Percentiles rank a stretch among this genome's conserved stretches.
phyloP scores from a whole-genome alignment of 2,329 filamentous ascomycete genomes.

The Chrysoporthe deuterocubensis region DNA sequence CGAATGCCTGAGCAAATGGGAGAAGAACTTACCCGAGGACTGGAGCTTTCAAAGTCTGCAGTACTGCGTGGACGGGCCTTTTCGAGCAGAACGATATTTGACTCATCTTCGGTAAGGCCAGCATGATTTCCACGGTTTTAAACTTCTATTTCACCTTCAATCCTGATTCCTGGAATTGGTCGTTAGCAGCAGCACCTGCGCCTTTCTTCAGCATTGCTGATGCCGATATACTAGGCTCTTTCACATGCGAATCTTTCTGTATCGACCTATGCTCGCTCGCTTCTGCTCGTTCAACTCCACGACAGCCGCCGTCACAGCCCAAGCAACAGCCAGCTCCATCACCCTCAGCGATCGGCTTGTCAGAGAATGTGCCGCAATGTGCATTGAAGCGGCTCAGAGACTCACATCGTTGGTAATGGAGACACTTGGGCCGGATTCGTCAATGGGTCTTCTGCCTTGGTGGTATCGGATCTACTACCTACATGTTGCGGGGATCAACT shows the following conservation, averaged over 20 bases:
- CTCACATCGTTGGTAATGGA: conserved; percentile 1
- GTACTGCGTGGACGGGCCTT: background rate
- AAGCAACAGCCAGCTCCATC: background rate
- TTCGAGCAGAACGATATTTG: background rate
- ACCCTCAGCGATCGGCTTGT: conserved; percentile 17
- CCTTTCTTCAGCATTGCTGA: conserved; percentile 1
- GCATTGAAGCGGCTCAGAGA: conserved; percentile 11
- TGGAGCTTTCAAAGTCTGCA: background rate
- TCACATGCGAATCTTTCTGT: conserved; percentile 24
- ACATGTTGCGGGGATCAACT: conserved; percentile 29
- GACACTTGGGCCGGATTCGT: background rate
- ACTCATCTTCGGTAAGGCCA: conserved; percentile 16
- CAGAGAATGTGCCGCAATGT: conserved; percentile 21
- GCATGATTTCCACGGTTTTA: background rate
- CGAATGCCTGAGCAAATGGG: conserved; percentile 8
- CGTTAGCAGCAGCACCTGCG: background rate
- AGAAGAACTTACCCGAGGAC: background rate
- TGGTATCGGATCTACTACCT: conserved; percentile 32
- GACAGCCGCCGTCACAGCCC: background rate
- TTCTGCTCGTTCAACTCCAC: conserved; percentile 12
- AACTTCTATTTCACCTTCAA: background rate
- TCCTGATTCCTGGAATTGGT: background rate
- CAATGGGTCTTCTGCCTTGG: conserved; percentile 25
- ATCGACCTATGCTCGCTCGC: conserved; percentile 19
- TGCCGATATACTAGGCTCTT: conserved; percentile 5